Evolutionary conservation across 805 yeast genomes (phyloP), one percentile per base, ranked within the genome.

Genomic region (Maudiozyma serrabonitensis): DNA sequence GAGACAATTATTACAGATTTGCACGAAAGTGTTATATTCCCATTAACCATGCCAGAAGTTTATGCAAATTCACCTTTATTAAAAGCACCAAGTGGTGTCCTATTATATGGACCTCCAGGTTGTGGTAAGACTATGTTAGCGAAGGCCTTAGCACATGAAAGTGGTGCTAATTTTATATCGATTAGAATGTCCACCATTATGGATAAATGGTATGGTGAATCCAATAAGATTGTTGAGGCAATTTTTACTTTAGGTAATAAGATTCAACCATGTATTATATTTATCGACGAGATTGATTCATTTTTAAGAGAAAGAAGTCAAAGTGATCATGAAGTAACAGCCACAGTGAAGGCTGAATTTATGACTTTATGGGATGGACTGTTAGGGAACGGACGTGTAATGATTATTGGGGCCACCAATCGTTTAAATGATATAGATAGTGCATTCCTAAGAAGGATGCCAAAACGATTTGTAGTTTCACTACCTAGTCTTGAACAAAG

Each of bases 281-380:
- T 91, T 67, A 87, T 91, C 52, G 99, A 91, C 69, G 99, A 91
- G 67, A 93, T 91, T 52, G 99, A 91, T 70, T 87, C 97, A 6
- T 89, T 91, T 62, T 72, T 91, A 57, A 78, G 97, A 56, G 95
- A 88, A 61, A 76, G 99, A 54, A 76, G 83, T 18, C 76, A 87
- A 1, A 73, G 75, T 45, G 99, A 91, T 68, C 97, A 91, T 68
- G 99, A 91, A 68, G 89, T 87, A n/a, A 89, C 96, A 31, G 87
- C 96, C 0, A 83, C 84, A 77, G 72, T 91, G 53, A 91, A 91
- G 68, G 96, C 98, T 0, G 98, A 91, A 67, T 93, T 91, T 61
- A 91, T 91, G 97, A 88, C 96, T 0, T 70, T 91, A 46, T 91
- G 98, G 98, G 99, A 91, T 66, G 99, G 99, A 0, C 71, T 91